These are phyloP conservation scores for Tricladium varicosporioides DNA, from an alignment of 2,329 filamentous ascomycete species.

Conservation along the genomic window DNA sequence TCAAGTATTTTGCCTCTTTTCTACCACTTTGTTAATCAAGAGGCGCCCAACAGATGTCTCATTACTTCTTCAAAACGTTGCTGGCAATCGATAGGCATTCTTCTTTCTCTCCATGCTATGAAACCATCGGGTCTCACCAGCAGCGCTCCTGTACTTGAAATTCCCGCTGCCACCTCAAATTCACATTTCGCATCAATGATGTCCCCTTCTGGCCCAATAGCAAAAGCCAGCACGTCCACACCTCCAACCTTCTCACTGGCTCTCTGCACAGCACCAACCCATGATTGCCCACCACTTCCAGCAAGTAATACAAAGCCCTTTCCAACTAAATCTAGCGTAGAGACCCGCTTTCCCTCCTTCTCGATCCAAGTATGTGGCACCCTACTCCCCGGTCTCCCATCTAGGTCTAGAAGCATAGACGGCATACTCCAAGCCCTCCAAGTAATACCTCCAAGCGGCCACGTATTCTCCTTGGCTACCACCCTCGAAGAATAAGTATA, in stretches of 20 bases:
- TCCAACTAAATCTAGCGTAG: slow-evolving; percentile 34
- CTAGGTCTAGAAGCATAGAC: slow-evolving; percentile 25
- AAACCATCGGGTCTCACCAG: slow-evolving; percentile 37
- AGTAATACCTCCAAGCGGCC: slow-evolving; percentile 23
- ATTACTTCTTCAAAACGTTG: too few species aligned
- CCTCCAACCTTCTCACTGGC: slow-evolving; percentile 1
- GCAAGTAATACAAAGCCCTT: slow-evolving; percentile 31
- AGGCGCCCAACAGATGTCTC: too few species aligned
- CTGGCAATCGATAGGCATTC: neutral
- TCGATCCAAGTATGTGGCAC: slow-evolving; percentile 35
- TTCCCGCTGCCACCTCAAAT: slow-evolving; percentile 29
- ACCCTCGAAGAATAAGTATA: slow-evolving; percentile 14
- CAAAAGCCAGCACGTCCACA: slow-evolving; percentile 16
- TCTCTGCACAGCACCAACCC: slow-evolving; percentile 16
- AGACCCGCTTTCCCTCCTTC: slow-evolving; percentile 26
- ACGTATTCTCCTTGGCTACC: slow-evolving; percentile 12
- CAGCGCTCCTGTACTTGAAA: slow-evolving; percentile 31
- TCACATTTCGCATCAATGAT: slow-evolving; percentile 11
- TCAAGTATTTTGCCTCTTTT: too few species aligned
- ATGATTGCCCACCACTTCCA: slow-evolving; percentile 19
- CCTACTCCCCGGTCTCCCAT: slow-evolving; percentile 33
- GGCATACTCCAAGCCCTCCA: slow-evolving; percentile 33
- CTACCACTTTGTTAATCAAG: too few species aligned
- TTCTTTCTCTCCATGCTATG: slow-evolving; percentile 32
- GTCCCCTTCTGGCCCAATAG: slow-evolving; percentile 14